Evolutionary conservation across 2,329 filamentous ascomycete genomes (phyloP), one percentile per base, ranked within the genome.

Genomic region (Trichoderma breve): DNA sequence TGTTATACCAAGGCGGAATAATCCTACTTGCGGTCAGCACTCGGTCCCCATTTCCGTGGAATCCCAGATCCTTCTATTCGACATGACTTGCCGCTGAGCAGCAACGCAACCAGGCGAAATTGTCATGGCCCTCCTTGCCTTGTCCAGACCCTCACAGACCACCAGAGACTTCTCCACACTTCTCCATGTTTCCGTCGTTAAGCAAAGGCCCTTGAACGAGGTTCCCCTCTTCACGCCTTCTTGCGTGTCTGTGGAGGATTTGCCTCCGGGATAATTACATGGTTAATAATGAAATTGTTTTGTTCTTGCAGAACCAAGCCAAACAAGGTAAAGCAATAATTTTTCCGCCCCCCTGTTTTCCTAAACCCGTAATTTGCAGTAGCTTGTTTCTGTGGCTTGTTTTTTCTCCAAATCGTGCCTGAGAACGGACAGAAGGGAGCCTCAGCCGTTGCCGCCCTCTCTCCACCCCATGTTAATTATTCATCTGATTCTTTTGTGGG

Each of bases 371-470:
- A 62, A 62, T 8, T 39, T 24, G 36, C 47, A 28, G 47, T 53
- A 47, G 36, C 11, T 34, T 21, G 18, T 58, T 21, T 8, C 32
- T 51, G 15, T 21, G 55, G 9, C n/a, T 3, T 24, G n/a, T 11
- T 32, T 36, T 30, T 36, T 15, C 24, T 9, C 36, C 36, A n/a
- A 57, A 14, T 36, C 65, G 30, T 26, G 21, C 15, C 36, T 32
- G 24, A 69, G 26, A 69, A 69, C 66, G 55, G 66, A 47, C 66
- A 69, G 32, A 69, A 69, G 51, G 66, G 66, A 69, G 26, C 26
- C 57, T 34, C 53, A 47, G 9, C 30, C 39, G 34, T 36, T 36
- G 36, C 36, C 36, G 15, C 15, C 7, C 15, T 43, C 15, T 36
- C 14, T 43, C 47, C 36, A 69, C 47, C 47, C 47, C n/a, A 53